Evolutionary conservation across 2,329 filamentous ascomycete species (phyloP), one percentile per base, ranked within the genome.

Genomic region (Neoscytalidium dimidiatum): DNA sequence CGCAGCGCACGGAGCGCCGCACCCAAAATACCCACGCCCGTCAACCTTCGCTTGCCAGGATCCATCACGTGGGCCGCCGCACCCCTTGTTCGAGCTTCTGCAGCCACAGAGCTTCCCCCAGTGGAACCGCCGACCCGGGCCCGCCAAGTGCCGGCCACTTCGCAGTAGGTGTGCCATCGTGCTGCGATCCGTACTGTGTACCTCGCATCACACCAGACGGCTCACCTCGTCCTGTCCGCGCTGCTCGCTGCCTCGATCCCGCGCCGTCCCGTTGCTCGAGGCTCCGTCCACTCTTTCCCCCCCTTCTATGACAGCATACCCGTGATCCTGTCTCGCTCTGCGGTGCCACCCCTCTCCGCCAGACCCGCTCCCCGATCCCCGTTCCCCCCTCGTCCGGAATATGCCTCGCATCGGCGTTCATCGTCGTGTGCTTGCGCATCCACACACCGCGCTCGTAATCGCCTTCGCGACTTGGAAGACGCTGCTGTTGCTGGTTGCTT

Each of bases 401-500:
- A 62, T 62, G 60, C 19, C 58, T 35, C 58, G 31, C 17, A n/a
- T 8, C 29, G 8, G 31, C 17, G 60, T 35, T 23, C 28, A n/a
- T 48, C 6, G 38, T 21, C 62, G 62, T 19, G 21, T 51, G 49
- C 62, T 64, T 13, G 43, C 46, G 23, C 35, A 26, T 13, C 52
- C 62, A 21, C 17, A 31, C 29, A 43, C 19, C 41, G 14, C 52
- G 11, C 68, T 79, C 17, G 48, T 71, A 28, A 57, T 69, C 13
- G 69, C 80, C 3, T 93, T 91, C 72, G 63, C 80, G 4, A 73
- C 79, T 13, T 94, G 90, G 90, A 95, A 94, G 74, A 58, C 76
- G 5, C 72, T 91, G 9, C 79, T 95, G 6, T 75, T 93, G n/a
- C 70, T 83, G 51, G 75, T 94, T 63, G 87, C 88, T 61, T 72